These are phyloP conservation scores for Rosa lucieae DNA, from an alignment of 306 rosid species.

Conservation along the genomic window DNA sequence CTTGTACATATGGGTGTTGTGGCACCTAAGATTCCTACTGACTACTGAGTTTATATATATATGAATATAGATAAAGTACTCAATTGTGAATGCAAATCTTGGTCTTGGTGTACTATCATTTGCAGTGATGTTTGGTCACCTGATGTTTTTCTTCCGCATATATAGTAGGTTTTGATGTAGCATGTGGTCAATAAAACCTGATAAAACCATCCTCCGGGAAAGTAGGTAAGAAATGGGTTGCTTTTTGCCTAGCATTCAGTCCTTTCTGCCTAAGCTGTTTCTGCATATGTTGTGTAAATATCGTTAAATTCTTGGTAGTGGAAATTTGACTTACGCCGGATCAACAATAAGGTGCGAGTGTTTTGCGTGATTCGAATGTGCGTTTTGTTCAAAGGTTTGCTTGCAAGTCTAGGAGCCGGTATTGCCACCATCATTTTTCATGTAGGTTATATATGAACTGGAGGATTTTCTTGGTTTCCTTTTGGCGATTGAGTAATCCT, in stretches of 20 bases:
- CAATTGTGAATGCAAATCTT: not conserved
- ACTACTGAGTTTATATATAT: not conserved
- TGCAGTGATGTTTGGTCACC: not conserved
- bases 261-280: no score
- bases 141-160: not conserved
- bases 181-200: no score
- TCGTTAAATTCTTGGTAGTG: no score
- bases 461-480: not conserved
- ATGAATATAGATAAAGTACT: not conserved
- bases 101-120: not conserved
- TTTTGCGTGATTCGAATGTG: no score
- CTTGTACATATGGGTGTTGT: constrained; percentile 3
- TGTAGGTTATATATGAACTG: not conserved
- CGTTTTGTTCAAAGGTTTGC: not conserved
- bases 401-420: not conserved
- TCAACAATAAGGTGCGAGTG: no score
- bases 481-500: not conserved
- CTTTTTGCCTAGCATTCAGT: no score
- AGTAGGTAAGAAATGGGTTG: no score
- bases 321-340: no score
- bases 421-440: not conserved
- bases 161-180: no score
- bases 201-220: no score
- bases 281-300: no score
- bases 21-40: not conserved